Base-by-base conservation (phyloP, 805 yeast species). In the Starmerella bacillaris region DNA sequence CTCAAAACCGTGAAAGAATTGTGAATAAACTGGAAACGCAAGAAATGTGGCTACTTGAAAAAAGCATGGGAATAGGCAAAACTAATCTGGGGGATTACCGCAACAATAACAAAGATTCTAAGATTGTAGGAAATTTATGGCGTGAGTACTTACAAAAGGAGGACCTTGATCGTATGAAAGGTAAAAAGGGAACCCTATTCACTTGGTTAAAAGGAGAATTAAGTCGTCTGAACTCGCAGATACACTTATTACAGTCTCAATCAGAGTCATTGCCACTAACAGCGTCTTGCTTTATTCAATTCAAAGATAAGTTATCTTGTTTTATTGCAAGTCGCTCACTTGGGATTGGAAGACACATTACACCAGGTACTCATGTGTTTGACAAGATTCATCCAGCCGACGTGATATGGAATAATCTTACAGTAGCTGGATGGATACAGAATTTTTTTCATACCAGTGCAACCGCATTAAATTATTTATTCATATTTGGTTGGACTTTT, bases 401-500 rank as follows among this genome's bases (percentile, higher is more conserved):
- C 47, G 59, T 83, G 1, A 54, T 74, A 1, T 83, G 95, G 94
- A 47, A 56, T 0, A 79, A 78, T 43, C 43, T 79, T 4, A 48
- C 22, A 17, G 29, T 26, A 7, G 29, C 29, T 12, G 29, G 29
- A 12, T 26, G 16, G 8, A 7, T 18, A 6, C 29, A 26, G 14
- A 46, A 56, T 3, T 45, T 58, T 11, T 54, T 53, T 19, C 61
- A 58, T 37, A 58, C 62, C 16, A 43, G 58, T 5, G 72, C 76
- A 0, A 64, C 63, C 19, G 31, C 64, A 3, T 24, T 67, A 12
- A 61, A 72, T 36, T 51, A 69, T 6, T 40, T 61, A 1, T 56
- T 79, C 1, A 72, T 75, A 56, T 27, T 69, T 15, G 67, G 70
- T 2, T 83, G 92, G 74, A 78, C 80, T 1, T 53, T 82, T 1